phyloP scores from a whole-genome alignment of 371 early-diverging fungal species.

The Rhizopus stolonifer region DNA sequence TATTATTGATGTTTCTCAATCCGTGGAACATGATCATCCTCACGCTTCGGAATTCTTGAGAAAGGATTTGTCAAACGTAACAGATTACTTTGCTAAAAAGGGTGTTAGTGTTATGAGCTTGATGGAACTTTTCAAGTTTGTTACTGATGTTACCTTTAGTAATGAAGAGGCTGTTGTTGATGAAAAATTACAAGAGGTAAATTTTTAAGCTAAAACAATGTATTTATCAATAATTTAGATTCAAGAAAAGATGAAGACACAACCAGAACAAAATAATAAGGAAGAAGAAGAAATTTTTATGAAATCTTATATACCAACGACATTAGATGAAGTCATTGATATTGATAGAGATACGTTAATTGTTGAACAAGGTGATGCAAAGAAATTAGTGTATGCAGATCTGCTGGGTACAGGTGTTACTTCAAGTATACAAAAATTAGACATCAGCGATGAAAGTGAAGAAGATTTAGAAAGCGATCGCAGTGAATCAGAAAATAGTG shows the following conservation, averaged over 20 bases:
- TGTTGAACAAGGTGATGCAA: slow-evolving; percentile 71
- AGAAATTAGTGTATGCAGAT: slow-evolving; percentile 58
- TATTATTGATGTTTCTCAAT: slow-evolving; percentile 99
- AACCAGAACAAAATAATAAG: slow-evolving; percentile 43
- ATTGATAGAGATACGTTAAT: slow-evolving; percentile 81
- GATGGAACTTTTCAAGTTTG: slow-evolving; percentile 89
- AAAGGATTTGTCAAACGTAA: slow-evolving; percentile 96
- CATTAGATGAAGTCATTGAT: slow-evolving; percentile 89
- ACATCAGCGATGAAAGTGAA: slow-evolving; percentile 9
- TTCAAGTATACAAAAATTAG: slow-evolving; percentile 11
- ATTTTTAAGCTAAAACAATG: too few species aligned
- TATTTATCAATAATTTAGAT: slow-evolving; percentile 32
- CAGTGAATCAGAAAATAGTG: slow-evolving; percentile 24
- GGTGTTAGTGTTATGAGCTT: slow-evolving; percentile 81
- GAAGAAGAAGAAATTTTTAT: slow-evolving; percentile 91
- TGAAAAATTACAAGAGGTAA: slow-evolving; percentile 37
- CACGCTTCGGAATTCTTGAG: slow-evolving; percentile 97
- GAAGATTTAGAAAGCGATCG: slow-evolving; percentile 19
- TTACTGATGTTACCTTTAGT: slow-evolving; percentile 66
- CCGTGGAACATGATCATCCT: slow-evolving; percentile 99
- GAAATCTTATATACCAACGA: slow-evolving; percentile 90
- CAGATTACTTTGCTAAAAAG: slow-evolving; percentile 89
- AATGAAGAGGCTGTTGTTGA: slow-evolving; percentile 68
- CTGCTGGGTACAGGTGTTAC: slow-evolving; percentile 35
- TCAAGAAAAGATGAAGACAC: slow-evolving; percentile 35